These are phyloP conservation scores for Bonia amplexicaulis DNA, from an alignment of 176 grass and related monocot genomes.

Conservation along the genomic window DNA sequence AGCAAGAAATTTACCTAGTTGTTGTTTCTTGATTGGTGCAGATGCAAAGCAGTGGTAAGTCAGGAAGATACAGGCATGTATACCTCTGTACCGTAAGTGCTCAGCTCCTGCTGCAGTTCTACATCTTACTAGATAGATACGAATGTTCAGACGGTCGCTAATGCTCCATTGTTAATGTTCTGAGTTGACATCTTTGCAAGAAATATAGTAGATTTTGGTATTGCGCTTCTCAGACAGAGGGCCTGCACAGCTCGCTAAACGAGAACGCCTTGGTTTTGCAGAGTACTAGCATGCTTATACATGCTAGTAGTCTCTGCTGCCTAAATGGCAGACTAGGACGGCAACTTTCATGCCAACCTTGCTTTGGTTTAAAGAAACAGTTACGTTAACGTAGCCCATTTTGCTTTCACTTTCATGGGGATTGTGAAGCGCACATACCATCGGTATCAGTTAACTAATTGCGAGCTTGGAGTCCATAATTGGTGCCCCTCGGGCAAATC, in stretches of 20 bases:
- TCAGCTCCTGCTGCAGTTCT: neutral
- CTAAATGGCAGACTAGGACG: conserved; percentile 16
- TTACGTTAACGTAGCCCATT: neutral
- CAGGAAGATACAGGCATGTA: neutral
- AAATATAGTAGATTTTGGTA: neutral
- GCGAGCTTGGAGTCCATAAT: conserved; percentile 24
- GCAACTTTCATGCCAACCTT: conserved; percentile 23
- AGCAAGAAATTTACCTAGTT: neutral
- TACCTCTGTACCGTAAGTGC: neutral
- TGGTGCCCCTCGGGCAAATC: conserved; percentile 12
- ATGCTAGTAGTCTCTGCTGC: conserved; percentile 16
- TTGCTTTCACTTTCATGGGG: conserved; percentile 46
- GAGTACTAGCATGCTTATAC: neutral
- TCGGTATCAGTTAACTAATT: conserved; percentile 51
- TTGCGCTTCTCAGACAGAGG: neutral
- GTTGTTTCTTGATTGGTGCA: neutral
- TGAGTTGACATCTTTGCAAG: neutral
- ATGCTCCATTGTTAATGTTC: neutral
- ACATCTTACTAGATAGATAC: neutral
- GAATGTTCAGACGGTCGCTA: neutral
- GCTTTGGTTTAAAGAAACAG: conserved; percentile 48
- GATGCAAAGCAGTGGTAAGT: neutral
- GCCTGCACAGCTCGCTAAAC: neutral
- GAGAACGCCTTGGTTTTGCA: conserved; percentile 1
- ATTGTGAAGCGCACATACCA: conserved; percentile 36